phyloP scores from a whole-genome alignment of 2,329 filamentous ascomycete species.

The Stylonectria norvegica region DNA sequence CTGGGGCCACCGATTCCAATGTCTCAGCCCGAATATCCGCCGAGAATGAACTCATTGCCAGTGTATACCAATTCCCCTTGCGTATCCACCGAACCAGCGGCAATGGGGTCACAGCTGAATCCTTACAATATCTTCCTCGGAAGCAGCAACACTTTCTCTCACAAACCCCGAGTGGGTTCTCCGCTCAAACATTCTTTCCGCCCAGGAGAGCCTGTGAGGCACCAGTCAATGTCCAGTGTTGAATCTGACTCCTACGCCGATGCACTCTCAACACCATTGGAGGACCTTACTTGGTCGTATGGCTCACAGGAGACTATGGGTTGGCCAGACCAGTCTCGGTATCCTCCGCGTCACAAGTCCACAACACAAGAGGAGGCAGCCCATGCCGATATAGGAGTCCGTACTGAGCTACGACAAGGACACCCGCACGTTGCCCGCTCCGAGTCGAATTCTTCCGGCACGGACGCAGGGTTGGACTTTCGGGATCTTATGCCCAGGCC shows the following conservation, averaged over 20 bases:
- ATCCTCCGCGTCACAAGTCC: too few species aligned
- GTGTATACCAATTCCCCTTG: constrained; percentile 1
- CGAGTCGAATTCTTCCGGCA: neutral
- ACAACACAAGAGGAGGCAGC: too few species aligned
- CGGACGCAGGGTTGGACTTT: constrained; percentile 13
- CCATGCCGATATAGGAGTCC: too few species aligned
- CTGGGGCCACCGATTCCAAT: neutral
- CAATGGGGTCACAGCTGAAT: constrained; percentile 15
- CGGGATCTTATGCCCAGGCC: constrained; percentile 30
- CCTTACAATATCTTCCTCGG: constrained; percentile 22
- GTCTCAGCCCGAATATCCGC: constrained; percentile 1
- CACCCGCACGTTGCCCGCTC: too few species aligned
- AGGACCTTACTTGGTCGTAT: too few species aligned
- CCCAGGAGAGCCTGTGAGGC: constrained; percentile 1
- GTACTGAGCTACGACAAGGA: too few species aligned
- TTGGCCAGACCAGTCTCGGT: too few species aligned
- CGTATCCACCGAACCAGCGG: neutral
- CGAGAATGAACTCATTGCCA: constrained; percentile 14
- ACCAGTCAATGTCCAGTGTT: neutral
- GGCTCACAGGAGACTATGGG: too few species aligned
- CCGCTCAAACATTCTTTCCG: constrained; percentile 23
- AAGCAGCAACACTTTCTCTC: constrained; percentile 6
- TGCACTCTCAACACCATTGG: too few species aligned
- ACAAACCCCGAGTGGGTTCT: constrained; percentile 28
- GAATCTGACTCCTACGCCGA: neutral